Evolutionary conservation across 1,284 basidiomycete species (phyloP).

Genomic region (Moniliella sp.): DNA sequence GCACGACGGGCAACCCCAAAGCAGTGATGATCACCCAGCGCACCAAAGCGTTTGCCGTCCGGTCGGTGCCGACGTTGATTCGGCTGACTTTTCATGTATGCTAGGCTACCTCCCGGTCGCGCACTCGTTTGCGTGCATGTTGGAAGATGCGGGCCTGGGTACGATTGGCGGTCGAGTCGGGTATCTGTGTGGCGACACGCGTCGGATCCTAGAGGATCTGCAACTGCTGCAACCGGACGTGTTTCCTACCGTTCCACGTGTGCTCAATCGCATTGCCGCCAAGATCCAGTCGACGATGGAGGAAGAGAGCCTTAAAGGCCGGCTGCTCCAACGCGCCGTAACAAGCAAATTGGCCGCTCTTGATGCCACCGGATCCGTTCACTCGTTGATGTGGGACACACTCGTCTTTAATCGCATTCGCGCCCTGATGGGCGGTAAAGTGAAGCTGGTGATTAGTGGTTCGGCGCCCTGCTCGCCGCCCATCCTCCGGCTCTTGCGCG

Average conservation of each 20-base stretch:
- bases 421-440: conserved; percentile 54
- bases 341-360: conserved; percentile 57
- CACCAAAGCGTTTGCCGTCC: conserved; percentile 42
- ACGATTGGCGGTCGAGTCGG: conserved; percentile 46
- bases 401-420: conserved; percentile 79
- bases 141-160: conserved; percentile 12
- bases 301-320: conserved; percentile 58
- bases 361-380: conserved; percentile 47
- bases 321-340: conserved; percentile 57
- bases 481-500: conserved; percentile 61
- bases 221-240: conserved; percentile 54
- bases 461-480: conserved; percentile 65
- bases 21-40: conserved; percentile 59
- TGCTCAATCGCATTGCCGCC: conserved; percentile 47
- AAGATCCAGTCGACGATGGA: conserved; percentile 52
- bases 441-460: conserved; percentile 49
- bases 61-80: conserved; percentile 1
- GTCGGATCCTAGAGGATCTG: conserved; percentile 68
- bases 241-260: conserved; percentile 39
- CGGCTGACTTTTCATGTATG: conserved; percentile 24
- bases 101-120: conserved; percentile 59
- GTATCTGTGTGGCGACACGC: conserved; percentile 71
- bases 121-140: conserved; percentile 46
- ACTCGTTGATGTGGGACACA: conserved; percentile 66
- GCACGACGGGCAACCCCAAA: conserved; percentile 40